Conservation (phyloP, 2,329 filamentous ascomycete species). For the Raffaelea albimanens region DNA sequence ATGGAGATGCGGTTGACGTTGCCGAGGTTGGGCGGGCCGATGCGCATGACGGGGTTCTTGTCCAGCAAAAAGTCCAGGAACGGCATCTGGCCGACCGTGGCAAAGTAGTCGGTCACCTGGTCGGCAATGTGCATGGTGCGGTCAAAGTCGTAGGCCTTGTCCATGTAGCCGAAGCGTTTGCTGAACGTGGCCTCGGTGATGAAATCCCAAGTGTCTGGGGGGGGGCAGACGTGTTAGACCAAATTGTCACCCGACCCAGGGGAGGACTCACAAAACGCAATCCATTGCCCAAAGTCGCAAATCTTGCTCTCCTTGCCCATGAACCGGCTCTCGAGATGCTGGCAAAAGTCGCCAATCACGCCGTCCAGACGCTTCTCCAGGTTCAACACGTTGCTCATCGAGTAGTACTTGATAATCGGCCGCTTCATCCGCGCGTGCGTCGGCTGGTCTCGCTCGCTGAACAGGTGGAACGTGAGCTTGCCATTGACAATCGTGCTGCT, state of each 20-base stretch:
- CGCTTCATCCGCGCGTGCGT: constrained; percentile 25
- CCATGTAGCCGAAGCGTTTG: constrained; percentile 30
- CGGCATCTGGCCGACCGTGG: constrained; percentile 19
- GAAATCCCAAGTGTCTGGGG: constrained; percentile 27
- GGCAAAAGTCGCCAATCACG: constrained; percentile 20
- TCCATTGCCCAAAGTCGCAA: constrained; percentile 31
- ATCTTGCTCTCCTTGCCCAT: constrained; percentile 12
- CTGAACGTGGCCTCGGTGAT: constrained; percentile 30
- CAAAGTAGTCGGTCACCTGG: constrained; percentile 24
- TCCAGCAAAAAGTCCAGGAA: constrained; percentile 25
- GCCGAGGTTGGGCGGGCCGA: constrained; percentile 21
- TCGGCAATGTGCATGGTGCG: constrained; percentile 21
- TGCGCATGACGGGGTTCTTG: constrained; percentile 27
- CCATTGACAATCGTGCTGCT: constrained; percentile 17
- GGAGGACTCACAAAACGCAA: constrained; percentile 26
- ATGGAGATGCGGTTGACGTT: constrained; percentile 13
- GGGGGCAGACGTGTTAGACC: too few relatives aligned
- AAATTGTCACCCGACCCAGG: too few relatives aligned
- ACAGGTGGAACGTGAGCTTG: constrained; percentile 27
- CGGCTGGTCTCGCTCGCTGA: constrained; percentile 21
- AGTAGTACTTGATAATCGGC: constrained; percentile 26
- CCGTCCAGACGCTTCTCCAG: constrained; percentile 36
- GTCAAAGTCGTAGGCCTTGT: constrained; percentile 26
- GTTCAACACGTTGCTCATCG: constrained; percentile 16
- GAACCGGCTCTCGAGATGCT: constrained; percentile 18